Evolutionary conservation across 257 asterid genomes (phyloP).

Genomic region (Sherardia arvensis): DNA sequence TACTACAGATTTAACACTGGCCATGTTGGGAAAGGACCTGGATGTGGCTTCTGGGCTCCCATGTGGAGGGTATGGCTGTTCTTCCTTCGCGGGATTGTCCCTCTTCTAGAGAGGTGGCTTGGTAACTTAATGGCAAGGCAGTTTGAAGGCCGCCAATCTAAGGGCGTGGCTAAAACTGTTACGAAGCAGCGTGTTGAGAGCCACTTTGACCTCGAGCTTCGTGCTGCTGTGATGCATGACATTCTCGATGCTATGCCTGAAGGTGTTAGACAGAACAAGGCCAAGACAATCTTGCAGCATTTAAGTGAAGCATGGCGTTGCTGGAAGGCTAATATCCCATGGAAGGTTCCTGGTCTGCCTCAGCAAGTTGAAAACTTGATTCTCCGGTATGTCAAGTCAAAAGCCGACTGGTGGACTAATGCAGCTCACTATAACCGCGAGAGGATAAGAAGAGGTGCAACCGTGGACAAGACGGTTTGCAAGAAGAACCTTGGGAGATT

Average conservation of each 20-base stretch:
- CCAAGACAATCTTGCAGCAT: conserved; percentile 97
- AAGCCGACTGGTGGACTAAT: conserved; percentile 99
- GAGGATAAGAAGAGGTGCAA: conserved; percentile 98
- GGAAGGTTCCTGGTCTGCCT: conserved; percentile 99
- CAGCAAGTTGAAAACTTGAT: conserved; percentile 99
- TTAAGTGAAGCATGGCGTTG: conserved; percentile 99
- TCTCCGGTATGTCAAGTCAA: conserved; percentile 91
- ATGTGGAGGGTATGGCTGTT: conserved; percentile 99
- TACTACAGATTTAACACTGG: conserved; percentile 96
- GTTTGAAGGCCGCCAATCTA: conserved; percentile 94
- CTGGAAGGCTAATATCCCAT: conserved; percentile 99
- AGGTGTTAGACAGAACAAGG: conserved; percentile 95
- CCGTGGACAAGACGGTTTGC: conserved; percentile 99
- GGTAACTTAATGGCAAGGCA: conserved; percentile 96
- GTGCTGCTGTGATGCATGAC: conserved; percentile 99
- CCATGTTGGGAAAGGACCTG: conserved; percentile 99
- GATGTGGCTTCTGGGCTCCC: conserved; percentile 99
- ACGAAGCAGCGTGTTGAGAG: conserved; percentile 99
- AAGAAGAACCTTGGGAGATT: conserved; percentile 96
- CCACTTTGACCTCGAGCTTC: conserved; percentile 97
- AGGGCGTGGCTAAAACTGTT: conserved; percentile 98
- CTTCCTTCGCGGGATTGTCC: conserved; percentile 97
- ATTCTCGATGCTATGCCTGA: conserved; percentile 99
- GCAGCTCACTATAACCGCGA: conserved; percentile 98
- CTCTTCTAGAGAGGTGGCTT: conserved; percentile 95